These are phyloP conservation scores for Gillenia trifoliata DNA, from an alignment of 306 rosid genomes.

Conservation along the genomic window DNA sequence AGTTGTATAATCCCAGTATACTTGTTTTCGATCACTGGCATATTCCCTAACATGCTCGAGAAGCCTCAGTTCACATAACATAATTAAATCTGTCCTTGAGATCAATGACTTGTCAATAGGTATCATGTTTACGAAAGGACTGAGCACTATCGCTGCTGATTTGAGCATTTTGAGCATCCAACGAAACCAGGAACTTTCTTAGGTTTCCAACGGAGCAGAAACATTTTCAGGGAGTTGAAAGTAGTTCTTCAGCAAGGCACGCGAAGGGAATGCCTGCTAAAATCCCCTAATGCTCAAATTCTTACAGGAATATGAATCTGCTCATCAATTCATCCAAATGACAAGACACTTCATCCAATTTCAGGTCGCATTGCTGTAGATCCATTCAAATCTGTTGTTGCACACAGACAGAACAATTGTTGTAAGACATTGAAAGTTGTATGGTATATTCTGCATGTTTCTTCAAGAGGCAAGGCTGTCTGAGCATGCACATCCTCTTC, in stretches of 20 bases:
- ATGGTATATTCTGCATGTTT: conserved; percentile 58
- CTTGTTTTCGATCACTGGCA: conserved; percentile 48
- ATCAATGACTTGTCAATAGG: conserved; percentile 45
- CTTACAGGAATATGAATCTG: conserved; percentile 62
- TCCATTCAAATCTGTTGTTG: conserved; percentile 48
- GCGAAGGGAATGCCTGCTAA: conserved; percentile 57
- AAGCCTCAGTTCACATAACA: conserved; percentile 47
- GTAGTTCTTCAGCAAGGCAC: conserved; percentile 48
- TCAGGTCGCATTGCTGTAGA: conserved; percentile 48
- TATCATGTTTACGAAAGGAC: conserved; percentile 39
- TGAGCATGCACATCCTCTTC: conserved; percentile 34
- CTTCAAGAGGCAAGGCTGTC: conserved; percentile 63
- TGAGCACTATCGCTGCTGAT: conserved; percentile 29
- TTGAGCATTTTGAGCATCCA: conserved; percentile 26
- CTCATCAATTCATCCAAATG: conserved; percentile 44
- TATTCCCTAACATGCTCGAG: conserved; percentile 47
- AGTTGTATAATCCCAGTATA: conserved; percentile 21
- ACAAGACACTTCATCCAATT: conserved; percentile 53
- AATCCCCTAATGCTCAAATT: conserved; percentile 58
- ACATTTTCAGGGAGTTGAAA: conserved; percentile 55
- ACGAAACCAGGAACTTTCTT: conserved; percentile 32
- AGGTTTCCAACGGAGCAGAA: conserved; percentile 50
- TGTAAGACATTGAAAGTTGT: conserved; percentile 54
- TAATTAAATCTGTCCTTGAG: conserved; percentile 41
- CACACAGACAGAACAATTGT: conserved; percentile 43